Base-by-base conservation (phyloP, 2,329 filamentous ascomycete genomes). In the Onygenales sp. region DNA sequence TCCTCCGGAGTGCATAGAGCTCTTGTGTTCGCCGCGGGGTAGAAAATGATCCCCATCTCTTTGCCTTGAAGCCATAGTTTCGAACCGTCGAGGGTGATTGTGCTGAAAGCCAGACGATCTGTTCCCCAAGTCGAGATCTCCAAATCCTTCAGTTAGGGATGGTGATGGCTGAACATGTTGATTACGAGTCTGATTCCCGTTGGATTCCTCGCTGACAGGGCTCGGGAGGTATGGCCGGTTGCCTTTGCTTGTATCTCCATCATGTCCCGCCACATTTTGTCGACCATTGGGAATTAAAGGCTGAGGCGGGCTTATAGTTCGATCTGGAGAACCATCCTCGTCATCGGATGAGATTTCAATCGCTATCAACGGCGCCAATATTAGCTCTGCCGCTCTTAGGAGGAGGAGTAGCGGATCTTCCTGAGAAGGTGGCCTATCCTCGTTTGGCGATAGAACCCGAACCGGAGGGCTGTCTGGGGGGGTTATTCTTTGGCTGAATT, bases 331-430 rank as follows among this genome's bases (percentile, higher is more conserved):
- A 49, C 36, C 34, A 40, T 17, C 34, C 17, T 39, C 36, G 34
- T 21, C 14, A 40, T 31, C 34, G 10, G 17, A 40, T 17, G 34
- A 49, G 21, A 49, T 49, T 34, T 36, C 46, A 39, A 31, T 49
- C 34, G 46, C 34, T 49, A 49, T 49, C 33, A 49, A 32, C 27
- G 46, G 46, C 34, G 34, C 46, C 40, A 49, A 49, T 39, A 49
- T 49, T 11, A 49, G 11, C 17, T 49, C 46, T n/a, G 46, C 46
- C 9, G 46, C 46, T 39, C 13, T 27, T 14, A 49, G 46, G 13
- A 49, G 21, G 34, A 49, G 31, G 13, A 40, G 46, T 8, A 49
- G 46, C 8, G 46, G 46, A 13, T 49, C 46, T 1, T 40, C 14
- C 34, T 13, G n/a, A n/a, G 10, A 27, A 27, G 21, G 21, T 27